A percentile compares a stretch with the other conserved stretches of the same genome.
phyloP scores from a whole-genome alignment of 106 monocot genomes.

The Apostasia ramifera region DNA sequence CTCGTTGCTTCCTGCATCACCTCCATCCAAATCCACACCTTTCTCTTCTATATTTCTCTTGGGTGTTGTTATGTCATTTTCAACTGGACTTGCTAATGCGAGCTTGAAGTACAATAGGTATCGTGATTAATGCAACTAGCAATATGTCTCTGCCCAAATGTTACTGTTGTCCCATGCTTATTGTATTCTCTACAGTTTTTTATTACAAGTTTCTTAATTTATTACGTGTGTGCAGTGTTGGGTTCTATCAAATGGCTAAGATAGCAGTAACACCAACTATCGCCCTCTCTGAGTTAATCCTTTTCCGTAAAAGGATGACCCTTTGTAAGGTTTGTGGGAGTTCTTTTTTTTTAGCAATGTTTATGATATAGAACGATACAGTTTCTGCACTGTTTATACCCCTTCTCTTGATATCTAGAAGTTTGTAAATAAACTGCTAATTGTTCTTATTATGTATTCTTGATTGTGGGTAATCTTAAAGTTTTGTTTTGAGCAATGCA shows the following conservation, averaged over 20 bases:
- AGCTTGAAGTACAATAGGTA: slow-evolving; percentile 98
- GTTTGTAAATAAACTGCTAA: neutral
- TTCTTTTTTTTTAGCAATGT: neutral
- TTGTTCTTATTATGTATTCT: no score
- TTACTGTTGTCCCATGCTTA: neutral
- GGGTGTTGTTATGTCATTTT: slow-evolving; percentile 90
- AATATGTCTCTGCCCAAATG: neutral
- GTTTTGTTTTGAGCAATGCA: slow-evolving; percentile 19
- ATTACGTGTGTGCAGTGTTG: slow-evolving; percentile 52
- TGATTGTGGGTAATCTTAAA: neutral
- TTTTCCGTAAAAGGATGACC: slow-evolving; percentile 65
- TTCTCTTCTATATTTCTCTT: slow-evolving; percentile 87
- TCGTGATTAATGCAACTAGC: neutral
- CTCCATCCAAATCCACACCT: slow-evolving; percentile 84
- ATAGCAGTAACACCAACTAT: slow-evolving; percentile 95
- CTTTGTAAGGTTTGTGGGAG: slow-evolving; percentile 41
- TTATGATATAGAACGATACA: neutral
- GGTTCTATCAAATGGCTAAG: slow-evolving; percentile 99
- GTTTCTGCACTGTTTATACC: neutral
- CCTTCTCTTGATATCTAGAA: neutral
- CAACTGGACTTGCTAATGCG: slow-evolving; percentile 88
- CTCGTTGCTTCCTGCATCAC: slow-evolving; percentile 73
- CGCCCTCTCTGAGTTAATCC: slow-evolving; percentile 81
- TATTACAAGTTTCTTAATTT: neutral
- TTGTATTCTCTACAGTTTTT: neutral